These are phyloP conservation scores for Lonicera japonica DNA, from an alignment of 129 eudicot species.

Conservation along the genomic window DNA sequence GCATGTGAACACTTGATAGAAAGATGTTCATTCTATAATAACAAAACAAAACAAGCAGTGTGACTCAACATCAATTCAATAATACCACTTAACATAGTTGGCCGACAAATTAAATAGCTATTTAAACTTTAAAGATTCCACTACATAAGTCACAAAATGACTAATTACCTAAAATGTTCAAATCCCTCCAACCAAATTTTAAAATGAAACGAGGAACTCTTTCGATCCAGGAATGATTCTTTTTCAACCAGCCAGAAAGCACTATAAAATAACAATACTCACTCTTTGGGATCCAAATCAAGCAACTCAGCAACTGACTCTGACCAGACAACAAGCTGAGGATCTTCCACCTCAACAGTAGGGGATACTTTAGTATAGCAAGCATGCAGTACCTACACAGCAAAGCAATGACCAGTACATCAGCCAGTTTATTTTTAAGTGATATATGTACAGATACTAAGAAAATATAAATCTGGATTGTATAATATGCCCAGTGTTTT, in stretches of 20 bases:
- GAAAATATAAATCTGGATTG: too few relatives aligned
- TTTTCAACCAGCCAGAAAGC: neutral
- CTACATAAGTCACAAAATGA: neutral
- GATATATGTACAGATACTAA: neutral
- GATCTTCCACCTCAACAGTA: constrained; percentile 84
- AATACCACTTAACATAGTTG: too few relatives aligned
- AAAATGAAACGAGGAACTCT: neutral
- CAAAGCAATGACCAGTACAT: neutral
- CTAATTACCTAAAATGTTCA: neutral
- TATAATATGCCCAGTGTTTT: too few relatives aligned
- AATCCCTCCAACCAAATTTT: neutral
- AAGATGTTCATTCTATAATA: too few relatives aligned
- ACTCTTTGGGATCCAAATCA: constrained; percentile 89
- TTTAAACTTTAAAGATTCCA: neutral
- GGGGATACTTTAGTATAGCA: constrained; percentile 89
- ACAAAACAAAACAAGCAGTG: too few relatives aligned
- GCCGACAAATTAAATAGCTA: too few relatives aligned
- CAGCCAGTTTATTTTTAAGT: neutral
- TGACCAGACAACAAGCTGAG: constrained; percentile 93
- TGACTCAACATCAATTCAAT: too few relatives aligned
- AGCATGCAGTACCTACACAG: constrained; percentile 69
- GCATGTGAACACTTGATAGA: too few relatives aligned
- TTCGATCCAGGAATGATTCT: neutral
- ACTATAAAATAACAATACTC: constrained; percentile 10
- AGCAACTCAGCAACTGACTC: constrained; percentile 79